Evolutionary conservation across 164 flowering plant species (phyloP).

Genomic region (Magnolia changhungtana): DNA sequence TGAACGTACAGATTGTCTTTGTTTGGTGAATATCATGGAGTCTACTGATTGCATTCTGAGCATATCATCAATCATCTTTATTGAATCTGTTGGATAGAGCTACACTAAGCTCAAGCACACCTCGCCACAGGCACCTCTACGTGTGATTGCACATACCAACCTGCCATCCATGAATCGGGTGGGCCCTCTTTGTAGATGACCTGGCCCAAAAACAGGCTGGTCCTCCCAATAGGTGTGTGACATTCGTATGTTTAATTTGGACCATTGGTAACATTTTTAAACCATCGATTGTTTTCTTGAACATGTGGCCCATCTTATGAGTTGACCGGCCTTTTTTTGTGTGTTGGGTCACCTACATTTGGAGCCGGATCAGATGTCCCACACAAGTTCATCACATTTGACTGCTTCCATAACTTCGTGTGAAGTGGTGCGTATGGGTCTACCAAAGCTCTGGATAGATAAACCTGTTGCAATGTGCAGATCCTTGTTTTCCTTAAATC

Average conservation of each 20-base stretch:
- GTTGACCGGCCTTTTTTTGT: not conserved
- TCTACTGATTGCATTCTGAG: too few relatives aligned
- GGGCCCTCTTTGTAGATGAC: not conserved
- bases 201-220: not conserved
- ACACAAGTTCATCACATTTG: not conserved
- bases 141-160: not conserved
- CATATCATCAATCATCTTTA: too few relatives aligned
- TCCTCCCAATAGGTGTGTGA: not conserved
- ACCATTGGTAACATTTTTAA: not conserved
- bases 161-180: not conserved
- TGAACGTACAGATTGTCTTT: not conserved
- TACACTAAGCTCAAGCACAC: not conserved
- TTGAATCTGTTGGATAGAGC: too few relatives aligned
- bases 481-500: not conserved
- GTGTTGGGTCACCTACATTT: not conserved
- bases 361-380: not conserved
- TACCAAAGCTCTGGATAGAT: too few relatives aligned
- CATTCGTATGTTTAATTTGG: not conserved
- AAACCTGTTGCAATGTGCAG: not conserved
- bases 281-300: not conserved
- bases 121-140: not conserved
- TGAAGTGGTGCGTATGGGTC: not conserved
- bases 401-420: not conserved
- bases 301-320: not conserved
- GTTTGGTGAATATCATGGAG: not conserved